phyloP scores from a whole-genome alignment of 345 rosid genomes.

The Excoecaria cochinchinensis region DNA sequence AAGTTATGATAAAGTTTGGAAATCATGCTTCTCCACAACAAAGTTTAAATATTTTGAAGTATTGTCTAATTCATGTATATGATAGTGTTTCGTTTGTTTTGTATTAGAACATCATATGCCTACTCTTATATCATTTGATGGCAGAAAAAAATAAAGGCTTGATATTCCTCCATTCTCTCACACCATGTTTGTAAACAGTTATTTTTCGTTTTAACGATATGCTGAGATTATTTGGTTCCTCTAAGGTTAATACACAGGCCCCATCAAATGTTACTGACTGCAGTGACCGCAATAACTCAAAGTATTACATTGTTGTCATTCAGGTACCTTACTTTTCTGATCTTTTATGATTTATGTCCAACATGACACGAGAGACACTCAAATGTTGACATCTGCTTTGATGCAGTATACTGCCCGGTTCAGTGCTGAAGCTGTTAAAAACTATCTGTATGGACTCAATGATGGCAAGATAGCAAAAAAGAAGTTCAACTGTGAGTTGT shows the following conservation, averaged over 20 bases:
- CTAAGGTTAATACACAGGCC: slow-evolving; percentile 83
- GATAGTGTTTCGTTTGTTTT: too few species aligned
- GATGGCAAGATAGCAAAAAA: slow-evolving; percentile 74
- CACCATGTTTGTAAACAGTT: not conserved
- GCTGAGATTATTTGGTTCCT: slow-evolving; percentile 16
- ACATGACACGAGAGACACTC: not conserved
- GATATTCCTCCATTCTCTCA: not conserved
- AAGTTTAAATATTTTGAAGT: not conserved
- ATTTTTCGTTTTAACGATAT: not conserved
- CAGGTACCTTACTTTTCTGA: slow-evolving; percentile 47
- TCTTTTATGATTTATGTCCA: slow-evolving; percentile 6
- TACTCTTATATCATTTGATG: not conserved
- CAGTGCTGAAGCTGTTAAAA: slow-evolving; percentile 76
- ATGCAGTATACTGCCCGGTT: slow-evolving; percentile 79
- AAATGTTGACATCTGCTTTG: slow-evolving; percentile 13
- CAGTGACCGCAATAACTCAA: slow-evolving; percentile 71
- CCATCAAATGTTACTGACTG: slow-evolving; percentile 62
- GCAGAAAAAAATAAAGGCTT: not conserved
- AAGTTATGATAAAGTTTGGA: not conserved
- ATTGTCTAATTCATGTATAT: not conserved
- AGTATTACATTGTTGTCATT: slow-evolving; percentile 77
- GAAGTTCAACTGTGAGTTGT: slow-evolving; percentile 76
- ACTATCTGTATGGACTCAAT: slow-evolving; percentile 59
- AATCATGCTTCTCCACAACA: not conserved
- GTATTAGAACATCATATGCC: not conserved